Conservation (phyloP, 345 rosid species). For the Diplotaxis tenuifolia region DNA sequence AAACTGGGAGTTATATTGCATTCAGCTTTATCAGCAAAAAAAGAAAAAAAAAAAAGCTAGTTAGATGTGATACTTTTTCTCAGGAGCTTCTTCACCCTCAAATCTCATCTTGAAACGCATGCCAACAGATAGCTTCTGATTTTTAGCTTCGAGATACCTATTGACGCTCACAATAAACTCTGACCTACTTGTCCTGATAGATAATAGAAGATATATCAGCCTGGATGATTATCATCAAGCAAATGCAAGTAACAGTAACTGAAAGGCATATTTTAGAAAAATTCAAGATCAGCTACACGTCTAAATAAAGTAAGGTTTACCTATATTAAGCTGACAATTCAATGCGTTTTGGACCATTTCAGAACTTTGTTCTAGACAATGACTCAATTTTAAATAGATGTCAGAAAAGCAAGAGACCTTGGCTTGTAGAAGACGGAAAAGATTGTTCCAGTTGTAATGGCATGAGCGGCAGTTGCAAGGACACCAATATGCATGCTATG, state of each 20-base stretch:
- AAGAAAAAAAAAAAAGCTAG: not conserved
- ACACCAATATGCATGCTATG: conserved; percentile 99
- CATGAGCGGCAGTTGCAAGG: conserved; percentile 98
- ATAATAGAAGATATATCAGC: conserved; percentile 30
- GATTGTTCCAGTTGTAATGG: conserved; percentile 81
- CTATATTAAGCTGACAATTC: not conserved
- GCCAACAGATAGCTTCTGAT: conserved; percentile 83
- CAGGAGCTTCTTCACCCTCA: conserved; percentile 99
- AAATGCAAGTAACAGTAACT: conserved; percentile 19
- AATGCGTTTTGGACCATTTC: conserved; percentile 12
- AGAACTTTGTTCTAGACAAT: conserved; percentile 1
- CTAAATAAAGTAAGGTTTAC: not conserved
- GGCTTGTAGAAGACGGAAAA: conserved; percentile 99
- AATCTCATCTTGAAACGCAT: conserved; percentile 99
- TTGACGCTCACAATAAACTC: conserved; percentile 94
- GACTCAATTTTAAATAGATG: not conserved
- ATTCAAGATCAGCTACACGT: not conserved
- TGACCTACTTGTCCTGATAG: conserved; percentile 87
- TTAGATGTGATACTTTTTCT: conserved; percentile 65
- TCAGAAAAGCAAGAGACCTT: conserved; percentile 50
- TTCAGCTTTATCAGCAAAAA: conserved; percentile 7
- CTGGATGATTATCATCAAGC: not conserved
- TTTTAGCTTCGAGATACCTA: conserved; percentile 87
- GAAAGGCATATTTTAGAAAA: not conserved
- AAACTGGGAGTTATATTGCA: not conserved